Conservation (phyloP, 2,329 filamentous ascomycete genomes). For the Claviceps maximensis region DNA sequence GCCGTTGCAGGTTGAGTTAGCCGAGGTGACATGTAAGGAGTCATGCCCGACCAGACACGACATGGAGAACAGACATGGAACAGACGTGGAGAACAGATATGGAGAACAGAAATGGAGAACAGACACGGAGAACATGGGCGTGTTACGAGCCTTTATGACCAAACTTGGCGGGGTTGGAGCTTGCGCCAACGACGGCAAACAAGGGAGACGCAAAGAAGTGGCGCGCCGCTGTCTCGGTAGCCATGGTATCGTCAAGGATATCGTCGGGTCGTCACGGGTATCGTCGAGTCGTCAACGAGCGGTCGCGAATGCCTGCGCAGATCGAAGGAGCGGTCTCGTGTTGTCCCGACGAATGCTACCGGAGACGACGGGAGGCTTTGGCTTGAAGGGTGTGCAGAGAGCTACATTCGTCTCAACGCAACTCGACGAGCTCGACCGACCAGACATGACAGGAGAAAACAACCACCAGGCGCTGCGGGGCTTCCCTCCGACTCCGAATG, state of each 20-base stretch:
- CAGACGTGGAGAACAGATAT: no score
- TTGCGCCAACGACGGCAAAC: constrained; percentile 85
- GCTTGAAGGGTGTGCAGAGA: not conserved
- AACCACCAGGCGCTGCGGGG: not conserved
- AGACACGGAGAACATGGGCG: not conserved
- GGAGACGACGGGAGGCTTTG: not conserved
- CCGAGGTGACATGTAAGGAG: no score
- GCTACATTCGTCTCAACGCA: not conserved
- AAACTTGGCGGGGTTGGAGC: constrained; percentile 71
- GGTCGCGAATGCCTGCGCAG: no score
- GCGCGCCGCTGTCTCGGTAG: constrained; percentile 58
- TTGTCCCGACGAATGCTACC: no score
- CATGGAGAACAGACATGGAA: no score
- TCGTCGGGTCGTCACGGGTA: no score
- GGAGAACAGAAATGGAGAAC: not conserved
- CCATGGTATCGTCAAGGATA: constrained; percentile 24
- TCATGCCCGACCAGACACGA: not conserved
- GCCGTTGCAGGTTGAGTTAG: constrained; percentile 1
- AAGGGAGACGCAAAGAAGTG: constrained; percentile 67
- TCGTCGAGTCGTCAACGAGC: no score
- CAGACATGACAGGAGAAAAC: not conserved
- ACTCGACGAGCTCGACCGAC: no score
- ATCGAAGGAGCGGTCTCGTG: no score
- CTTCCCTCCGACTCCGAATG: not conserved
- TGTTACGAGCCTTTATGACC: constrained; percentile 62